phyloP scores from a whole-genome alignment of 345 rosid species.

The Aquilaria yunnanensis region DNA sequence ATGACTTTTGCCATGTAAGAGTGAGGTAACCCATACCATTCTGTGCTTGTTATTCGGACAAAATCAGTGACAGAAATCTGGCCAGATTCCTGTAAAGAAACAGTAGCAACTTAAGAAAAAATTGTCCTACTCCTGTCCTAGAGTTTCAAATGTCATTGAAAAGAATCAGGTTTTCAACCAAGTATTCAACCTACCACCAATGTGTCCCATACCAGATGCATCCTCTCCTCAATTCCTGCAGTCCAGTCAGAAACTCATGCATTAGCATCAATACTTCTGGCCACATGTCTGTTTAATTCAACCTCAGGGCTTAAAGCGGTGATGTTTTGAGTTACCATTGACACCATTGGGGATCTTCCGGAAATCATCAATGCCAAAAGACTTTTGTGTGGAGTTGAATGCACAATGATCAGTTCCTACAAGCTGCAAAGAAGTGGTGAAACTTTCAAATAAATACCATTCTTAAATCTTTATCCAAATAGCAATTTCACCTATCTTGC shows the following conservation, averaged over 20 bases:
- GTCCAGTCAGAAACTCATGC: conserved; percentile 8
- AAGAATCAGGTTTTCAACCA: no score
- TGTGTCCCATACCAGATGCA: conserved; percentile 93
- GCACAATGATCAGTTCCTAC: conserved; percentile 97
- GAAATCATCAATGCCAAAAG: conserved; percentile 82
- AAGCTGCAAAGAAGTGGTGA: conserved; percentile 43
- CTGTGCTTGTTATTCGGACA: conserved; percentile 74
- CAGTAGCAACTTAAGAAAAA: conserved; percentile 3
- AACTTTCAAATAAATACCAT: no score
- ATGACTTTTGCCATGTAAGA: no score
- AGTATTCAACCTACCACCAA: conserved; percentile 73
- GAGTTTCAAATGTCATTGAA: no score
- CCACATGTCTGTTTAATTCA: not conserved
- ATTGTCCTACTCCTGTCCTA: not conserved
- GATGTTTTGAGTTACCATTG: conserved; percentile 50
- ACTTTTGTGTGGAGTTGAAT: conserved; percentile 82
- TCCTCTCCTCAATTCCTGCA: conserved; percentile 93
- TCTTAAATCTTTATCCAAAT: no score
- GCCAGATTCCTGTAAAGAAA: conserved; percentile 56
- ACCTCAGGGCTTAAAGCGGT: conserved; percentile 16
- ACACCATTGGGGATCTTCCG: conserved; percentile 93
- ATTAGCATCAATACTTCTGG: not conserved
- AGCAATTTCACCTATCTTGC: no score
- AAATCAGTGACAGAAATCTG: conserved; percentile 64
- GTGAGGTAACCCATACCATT: conserved; percentile 40